Evolutionary conservation across 768 basidiomycete species (phyloP).

Genomic region (Lactifluus volemus): DNA sequence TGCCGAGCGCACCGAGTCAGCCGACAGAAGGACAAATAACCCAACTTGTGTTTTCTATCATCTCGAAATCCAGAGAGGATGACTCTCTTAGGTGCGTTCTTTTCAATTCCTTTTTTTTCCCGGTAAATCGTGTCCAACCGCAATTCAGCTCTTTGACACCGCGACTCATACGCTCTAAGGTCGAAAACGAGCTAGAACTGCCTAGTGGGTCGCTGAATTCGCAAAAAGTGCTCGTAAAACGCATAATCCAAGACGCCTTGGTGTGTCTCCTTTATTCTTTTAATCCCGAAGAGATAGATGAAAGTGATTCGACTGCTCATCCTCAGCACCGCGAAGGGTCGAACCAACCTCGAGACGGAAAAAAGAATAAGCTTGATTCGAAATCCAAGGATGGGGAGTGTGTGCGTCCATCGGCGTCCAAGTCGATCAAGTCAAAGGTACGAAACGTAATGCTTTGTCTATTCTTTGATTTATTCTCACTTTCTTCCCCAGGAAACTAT

Average conservation of each 20-base stretch:
- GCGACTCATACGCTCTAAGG: conserved; percentile 9
- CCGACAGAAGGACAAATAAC: neutral
- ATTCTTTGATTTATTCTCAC: neutral
- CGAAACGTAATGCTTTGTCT: neutral
- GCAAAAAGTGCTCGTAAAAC: conserved; percentile 4
- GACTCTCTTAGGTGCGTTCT: neutral
- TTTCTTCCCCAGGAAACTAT: conserved; percentile 8
- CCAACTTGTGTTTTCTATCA: neutral
- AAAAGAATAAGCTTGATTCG: neutral
- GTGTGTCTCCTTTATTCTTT: neutral
- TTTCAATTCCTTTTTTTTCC: too few species aligned
- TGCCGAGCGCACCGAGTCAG: neutral
- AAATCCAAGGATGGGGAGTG: neutral
- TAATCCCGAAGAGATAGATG: neutral
- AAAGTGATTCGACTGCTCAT: neutral
- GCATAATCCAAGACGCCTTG: conserved; percentile 7
- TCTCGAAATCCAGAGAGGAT: neutral
- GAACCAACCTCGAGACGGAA: neutral
- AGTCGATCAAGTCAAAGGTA: conserved; percentile 13
- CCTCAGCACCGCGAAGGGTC: neutral
- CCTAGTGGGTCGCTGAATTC: neutral
- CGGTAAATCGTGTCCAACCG: neutral
- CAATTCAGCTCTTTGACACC: conserved; percentile 8
- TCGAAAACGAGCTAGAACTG: conserved; percentile 1
- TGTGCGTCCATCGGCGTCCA: neutral